Evolutionary conservation across 345 rosid genomes (phyloP), one percentile per base, ranked within the genome.

Genomic region (Luvunga scandens): DNA sequence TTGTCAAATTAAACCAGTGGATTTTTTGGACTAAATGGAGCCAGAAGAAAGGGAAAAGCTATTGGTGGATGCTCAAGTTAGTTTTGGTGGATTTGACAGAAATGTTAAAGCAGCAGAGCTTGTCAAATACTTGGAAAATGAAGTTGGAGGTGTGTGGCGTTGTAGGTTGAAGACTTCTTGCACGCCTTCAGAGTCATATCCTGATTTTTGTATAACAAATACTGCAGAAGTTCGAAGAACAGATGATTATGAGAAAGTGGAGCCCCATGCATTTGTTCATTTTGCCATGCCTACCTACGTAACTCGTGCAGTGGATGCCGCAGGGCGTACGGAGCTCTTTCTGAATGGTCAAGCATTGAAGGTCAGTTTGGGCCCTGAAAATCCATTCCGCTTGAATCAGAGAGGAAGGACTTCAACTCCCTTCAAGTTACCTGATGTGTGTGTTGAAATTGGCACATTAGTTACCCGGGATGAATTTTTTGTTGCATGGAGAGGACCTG

Each of bases 261-360:
- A 80, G 81, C 98, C 96, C 10, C 97, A 91, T 78, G 98, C 98
- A 1, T 95, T 92, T 82, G 94, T 93, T 53, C 99, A 95, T 88
- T 95, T 95, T 81, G 89, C 93, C 25, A 31, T 27, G 10, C 77
- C 94, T 57, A 80, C 79, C 18, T 83, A 94, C 33, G 85, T 84
- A 68, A 64, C 55, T 68, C 77, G 42, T 67, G 77, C 69, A 18
- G 6, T 81, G 30, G 59, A n/a, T 62, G 60, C 69, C 7, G 92
- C 94, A 0, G 84, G 83, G 59, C 86, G 83, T 50, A 38, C 83
- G 74, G 84, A 79, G 75, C 90, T 95, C 57, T 71, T 80, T 69
- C 73, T 93, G 12, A 68, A 86, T 16, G 76, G 77, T 14, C 84
- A 76, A 80, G 87, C 80, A 2, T 81, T 95, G 88, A 90, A 84